Evolutionary conservation across 1,284 basidiomycete genomes (phyloP), one percentile per base, ranked within the genome.

Genomic region (Lentinus polychrous): DNA sequence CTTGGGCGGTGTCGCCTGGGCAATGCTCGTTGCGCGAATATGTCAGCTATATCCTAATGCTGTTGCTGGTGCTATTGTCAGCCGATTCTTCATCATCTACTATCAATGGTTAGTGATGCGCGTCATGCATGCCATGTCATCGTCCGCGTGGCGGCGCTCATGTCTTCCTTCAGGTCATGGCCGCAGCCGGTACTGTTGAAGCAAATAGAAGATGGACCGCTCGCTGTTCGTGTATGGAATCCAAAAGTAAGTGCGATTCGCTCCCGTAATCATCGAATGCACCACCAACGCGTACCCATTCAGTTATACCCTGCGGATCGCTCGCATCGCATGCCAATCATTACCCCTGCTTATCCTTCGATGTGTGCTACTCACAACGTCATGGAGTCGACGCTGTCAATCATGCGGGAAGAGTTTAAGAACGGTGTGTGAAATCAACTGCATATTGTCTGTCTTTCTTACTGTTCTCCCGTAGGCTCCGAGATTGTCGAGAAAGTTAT

Each of bases 321-420:
- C 52, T 79, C 88, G 32, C 96, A 99, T 70, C 81, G 93, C 52
- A 99, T 99, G 96, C 96, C 96, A n/a, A 98, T 99, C 64, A 99
- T 99, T 61, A 99, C 96, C 1, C 96, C 96, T 3, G 94, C 96
- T 18, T 99, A 98, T 69, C 96, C 96, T 35, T 90, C 94, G n/a
- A 99, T 99, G 95, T 99, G 95, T 66, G 85, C 95, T 31, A 99
- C 96, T 12, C 96, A 99, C 70, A 99, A 99, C 61, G 94, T 99
- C 51, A 94, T 92, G 37, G 81, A 83, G 36, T 97, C 94, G 11
- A 99, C 95, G 1, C 92, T 97, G 71, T 87, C 88, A 73, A 91
- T 99, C 55, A 94, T 98, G 78, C 95, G 91, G 1, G 86, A 91
- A 59, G 96, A 99, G 64, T 95, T 98, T 67, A 89, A 93, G 70